Evolutionary conservation across 148 eudicot species (phyloP).

Genomic region (Amaranthus hypochondriacus): DNA sequence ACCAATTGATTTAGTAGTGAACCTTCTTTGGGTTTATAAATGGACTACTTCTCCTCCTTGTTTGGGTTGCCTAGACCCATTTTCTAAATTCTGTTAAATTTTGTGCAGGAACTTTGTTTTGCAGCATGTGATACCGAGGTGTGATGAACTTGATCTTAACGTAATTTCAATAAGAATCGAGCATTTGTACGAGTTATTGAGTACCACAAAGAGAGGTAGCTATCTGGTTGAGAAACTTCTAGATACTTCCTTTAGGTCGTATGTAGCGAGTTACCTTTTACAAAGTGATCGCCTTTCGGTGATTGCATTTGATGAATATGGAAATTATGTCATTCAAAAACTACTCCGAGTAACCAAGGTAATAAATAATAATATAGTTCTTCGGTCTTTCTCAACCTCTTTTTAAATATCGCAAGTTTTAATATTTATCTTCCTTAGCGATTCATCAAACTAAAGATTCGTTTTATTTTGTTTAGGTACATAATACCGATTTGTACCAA

Average conservation of each 20-base stretch:
- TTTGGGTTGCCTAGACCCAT: neutral
- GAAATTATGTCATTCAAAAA: slow-evolving; percentile 22
- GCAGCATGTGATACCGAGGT: slow-evolving; percentile 10
- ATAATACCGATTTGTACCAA: neutral
- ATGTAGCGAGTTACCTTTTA: neutral
- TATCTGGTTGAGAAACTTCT: slow-evolving; percentile 17
- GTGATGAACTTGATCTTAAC: neutral
- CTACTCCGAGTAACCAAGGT: slow-evolving; percentile 13
- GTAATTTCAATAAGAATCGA: neutral
- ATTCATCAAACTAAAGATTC: neutral
- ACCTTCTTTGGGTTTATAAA: too few species aligned
- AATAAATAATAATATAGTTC: neutral
- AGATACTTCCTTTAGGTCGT: neutral
- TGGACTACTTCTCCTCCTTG: too few species aligned
- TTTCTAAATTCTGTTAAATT: neutral
- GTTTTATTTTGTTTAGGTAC: neutral
- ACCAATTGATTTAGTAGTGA: too few species aligned
- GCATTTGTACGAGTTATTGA: neutral
- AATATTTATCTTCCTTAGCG: too few species aligned
- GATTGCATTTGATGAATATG: slow-evolving; percentile 12
- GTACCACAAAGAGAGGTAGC: slow-evolving; percentile 15
- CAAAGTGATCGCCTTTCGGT: neutral
- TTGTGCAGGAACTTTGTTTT: slow-evolving; percentile 18
- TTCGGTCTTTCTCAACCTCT: too few species aligned
- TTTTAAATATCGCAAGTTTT: too few species aligned